Evolutionary conservation across 352 stramenopile genomes (phyloP).

Genomic region (Globisporangium ultimum): DNA sequence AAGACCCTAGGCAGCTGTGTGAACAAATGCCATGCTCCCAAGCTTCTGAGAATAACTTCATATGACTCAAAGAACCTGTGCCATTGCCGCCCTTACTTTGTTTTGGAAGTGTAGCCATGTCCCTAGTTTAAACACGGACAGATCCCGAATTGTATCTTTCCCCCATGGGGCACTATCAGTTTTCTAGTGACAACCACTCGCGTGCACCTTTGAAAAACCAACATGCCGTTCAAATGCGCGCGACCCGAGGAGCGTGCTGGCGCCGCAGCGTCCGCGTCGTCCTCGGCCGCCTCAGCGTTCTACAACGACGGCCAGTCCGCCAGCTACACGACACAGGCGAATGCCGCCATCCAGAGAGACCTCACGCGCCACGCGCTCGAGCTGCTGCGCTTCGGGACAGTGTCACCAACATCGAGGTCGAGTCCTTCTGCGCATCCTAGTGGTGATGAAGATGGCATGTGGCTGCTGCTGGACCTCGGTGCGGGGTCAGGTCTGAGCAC

Average conservation of each 20-base stretch:
- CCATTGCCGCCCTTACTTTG: no score
- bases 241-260: slow-evolving; percentile 43
- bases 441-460: slow-evolving; percentile 13
- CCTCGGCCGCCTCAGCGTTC: slow-evolving; percentile 45
- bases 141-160: not conserved
- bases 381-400: slow-evolving; percentile 21
- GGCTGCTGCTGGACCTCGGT: slow-evolving; percentile 64
- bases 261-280: slow-evolving; percentile 30
- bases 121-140: not conserved
- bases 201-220: not conserved
- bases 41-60: no score
- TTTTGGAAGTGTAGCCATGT: slow-evolving; percentile 10
- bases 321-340: slow-evolving; percentile 69
- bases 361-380: slow-evolving; percentile 64
- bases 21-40: no score
- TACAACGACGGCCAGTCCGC: slow-evolving; percentile 58
- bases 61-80: no score
- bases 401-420: not conserved
- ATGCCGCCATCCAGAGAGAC: slow-evolving; percentile 65
- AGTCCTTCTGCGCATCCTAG: not conserved
- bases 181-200: not conserved
- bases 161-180: not conserved
- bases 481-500: slow-evolving; percentile 72
- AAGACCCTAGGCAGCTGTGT: no score
- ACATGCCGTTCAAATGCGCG: slow-evolving; percentile 54